Evolutionary conservation across 176 grass and related monocot species (phyloP).

Genomic region (Puya raimondii): DNA sequence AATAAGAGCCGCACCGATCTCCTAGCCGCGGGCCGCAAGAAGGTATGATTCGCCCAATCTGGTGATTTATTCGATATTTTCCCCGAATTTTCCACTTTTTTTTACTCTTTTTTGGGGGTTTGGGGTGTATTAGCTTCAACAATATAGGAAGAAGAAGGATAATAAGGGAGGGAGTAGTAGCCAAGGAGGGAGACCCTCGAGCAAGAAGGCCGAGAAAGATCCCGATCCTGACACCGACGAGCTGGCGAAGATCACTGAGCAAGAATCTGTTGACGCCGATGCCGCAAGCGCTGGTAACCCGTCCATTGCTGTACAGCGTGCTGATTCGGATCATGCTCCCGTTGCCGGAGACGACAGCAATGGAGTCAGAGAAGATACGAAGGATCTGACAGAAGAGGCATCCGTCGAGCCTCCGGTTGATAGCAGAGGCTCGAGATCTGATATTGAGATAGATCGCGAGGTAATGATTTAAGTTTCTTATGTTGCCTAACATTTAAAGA

Average conservation of each 20-base stretch:
- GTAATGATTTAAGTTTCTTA: conserved; percentile 10
- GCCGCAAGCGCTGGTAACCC: neutral
- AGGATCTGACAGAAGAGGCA: conserved; percentile 12
- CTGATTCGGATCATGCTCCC: neutral
- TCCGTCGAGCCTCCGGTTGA: conserved; percentile 8
- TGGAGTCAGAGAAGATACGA: conserved; percentile 25
- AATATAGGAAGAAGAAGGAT: conserved; percentile 97
- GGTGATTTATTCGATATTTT: neutral
- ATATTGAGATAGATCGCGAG: conserved; percentile 7
- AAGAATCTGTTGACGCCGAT: conserved; percentile 1
- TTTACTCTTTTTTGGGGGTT: conserved; percentile 22
- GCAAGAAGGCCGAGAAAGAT: conserved; percentile 28
- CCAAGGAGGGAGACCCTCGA: conserved; percentile 32
- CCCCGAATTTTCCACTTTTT: neutral
- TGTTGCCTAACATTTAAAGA: no score
- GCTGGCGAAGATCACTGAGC: conserved; percentile 3
- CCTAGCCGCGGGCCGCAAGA: conserved; percentile 78
- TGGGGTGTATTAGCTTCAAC: conserved; percentile 48
- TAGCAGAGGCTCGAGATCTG: neutral
- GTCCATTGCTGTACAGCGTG: neutral
- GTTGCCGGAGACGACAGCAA: conserved; percentile 29
- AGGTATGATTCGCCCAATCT: conserved; percentile 24
- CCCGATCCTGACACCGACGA: conserved; percentile 26
- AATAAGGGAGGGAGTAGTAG: conserved; percentile 28
- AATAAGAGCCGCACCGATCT: conserved; percentile 64